Evolutionary conservation across 805 yeast species (phyloP).

Genomic region (Metschnikowia cerradonensis): DNA sequence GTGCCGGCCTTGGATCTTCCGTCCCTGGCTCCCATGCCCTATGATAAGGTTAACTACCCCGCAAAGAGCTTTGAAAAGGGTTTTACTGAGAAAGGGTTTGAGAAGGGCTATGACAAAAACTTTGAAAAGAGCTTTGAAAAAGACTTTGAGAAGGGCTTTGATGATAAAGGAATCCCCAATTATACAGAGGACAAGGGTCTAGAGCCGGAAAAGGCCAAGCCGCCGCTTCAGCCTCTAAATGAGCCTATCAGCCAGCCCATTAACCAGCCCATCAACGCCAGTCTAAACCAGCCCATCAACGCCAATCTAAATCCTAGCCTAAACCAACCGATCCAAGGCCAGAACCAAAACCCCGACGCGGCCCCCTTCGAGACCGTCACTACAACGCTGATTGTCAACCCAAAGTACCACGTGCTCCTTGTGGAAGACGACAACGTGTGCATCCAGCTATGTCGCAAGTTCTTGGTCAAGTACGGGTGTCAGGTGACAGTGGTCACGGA

Average conservation of each 20-base stretch:
- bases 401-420: conserved; percentile 64
- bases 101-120: too few relatives aligned
- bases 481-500: conserved; percentile 90
- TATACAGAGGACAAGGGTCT: neutral
- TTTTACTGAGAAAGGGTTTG: conserved; percentile 10
- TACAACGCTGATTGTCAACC: conserved; percentile 25
- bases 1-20: conserved; percentile 64
- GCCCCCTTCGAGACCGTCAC: conserved; percentile 13
- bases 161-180: conserved; percentile 4
- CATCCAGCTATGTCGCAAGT: conserved; percentile 76
- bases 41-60: neutral
- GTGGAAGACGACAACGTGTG: conserved; percentile 84
- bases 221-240: neutral
- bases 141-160: neutral
- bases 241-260: neutral
- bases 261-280: neutral
- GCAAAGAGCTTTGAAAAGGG: neutral
- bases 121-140: neutral
- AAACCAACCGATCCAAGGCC: conserved; percentile 3
- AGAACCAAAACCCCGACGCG: neutral
- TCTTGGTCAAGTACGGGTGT: conserved; percentile 83
- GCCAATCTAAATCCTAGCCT: too few relatives aligned
- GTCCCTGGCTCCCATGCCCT: conserved; percentile 20
- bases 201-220: neutral
- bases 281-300: neutral